phyloP scores from a whole-genome alignment of 331 rosid genomes.

The Quercus lobata region DNA sequence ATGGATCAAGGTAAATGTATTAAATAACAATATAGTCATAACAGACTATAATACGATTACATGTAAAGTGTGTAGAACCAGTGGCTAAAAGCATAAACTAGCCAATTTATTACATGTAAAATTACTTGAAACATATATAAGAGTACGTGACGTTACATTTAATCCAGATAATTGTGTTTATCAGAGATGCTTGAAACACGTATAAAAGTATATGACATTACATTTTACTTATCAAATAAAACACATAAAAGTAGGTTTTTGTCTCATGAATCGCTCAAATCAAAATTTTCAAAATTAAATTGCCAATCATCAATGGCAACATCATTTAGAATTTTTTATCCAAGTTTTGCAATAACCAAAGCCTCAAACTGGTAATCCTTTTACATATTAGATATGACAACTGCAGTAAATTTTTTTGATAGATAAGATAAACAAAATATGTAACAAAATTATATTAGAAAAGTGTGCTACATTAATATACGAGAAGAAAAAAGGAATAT shows the following conservation, averaged over 20 bases:
- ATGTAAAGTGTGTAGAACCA: background rate
- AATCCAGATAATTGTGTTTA: background rate
- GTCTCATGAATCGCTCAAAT: background rate
- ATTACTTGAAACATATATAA: background rate
- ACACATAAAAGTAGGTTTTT: background rate
- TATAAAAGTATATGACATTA: background rate
- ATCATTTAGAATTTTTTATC: background rate
- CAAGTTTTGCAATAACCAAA: background rate
- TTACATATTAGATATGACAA: background rate
- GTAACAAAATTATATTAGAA: too few species aligned
- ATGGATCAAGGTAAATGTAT: background rate
- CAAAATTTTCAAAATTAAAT: background rate
- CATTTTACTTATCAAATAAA: too few species aligned
- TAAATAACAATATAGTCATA: background rate
- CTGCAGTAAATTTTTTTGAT: too few species aligned
- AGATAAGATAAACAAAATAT: too few species aligned
- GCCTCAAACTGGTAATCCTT: background rate
- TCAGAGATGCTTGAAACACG: background rate
- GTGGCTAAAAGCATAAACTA: background rate
- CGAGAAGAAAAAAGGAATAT: too few species aligned
- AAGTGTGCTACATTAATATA: too few species aligned
- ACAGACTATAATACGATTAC: background rate
- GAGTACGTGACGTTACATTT: too few species aligned
- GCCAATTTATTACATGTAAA: background rate
- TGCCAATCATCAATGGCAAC: background rate